A percentile compares a stretch with the other conserved stretches of the same genome.
These are phyloP conservation scores for Wickerhamomyces ciferrii DNA, from an alignment of 805 yeast species.

Conservation along the genomic window DNA sequence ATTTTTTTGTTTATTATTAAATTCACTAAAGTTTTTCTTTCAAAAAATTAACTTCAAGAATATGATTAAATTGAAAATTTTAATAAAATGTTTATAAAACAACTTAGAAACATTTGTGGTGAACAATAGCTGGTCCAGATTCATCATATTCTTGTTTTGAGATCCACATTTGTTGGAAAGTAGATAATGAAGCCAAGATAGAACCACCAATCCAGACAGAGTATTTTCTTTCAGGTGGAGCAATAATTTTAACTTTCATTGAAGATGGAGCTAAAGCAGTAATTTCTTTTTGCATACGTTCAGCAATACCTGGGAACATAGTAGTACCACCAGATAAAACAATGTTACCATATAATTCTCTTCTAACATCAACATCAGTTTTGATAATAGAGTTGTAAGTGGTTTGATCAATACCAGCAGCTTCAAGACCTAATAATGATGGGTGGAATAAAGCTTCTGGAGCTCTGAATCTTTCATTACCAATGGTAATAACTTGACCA, in stretches of 20 bases:
- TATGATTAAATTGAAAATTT: neutral
- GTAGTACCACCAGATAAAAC: slow-evolving; percentile 99
- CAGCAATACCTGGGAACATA: slow-evolving; percentile 99
- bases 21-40: neutral
- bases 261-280: slow-evolving; percentile 99
- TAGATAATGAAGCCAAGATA: slow-evolving; percentile 94
- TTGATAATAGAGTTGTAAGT: slow-evolving; percentile 71
- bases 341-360: slow-evolving; percentile 98
- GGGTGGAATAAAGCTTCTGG: slow-evolving; percentile 99
- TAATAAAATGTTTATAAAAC: neutral
- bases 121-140: slow-evolving; percentile 98
- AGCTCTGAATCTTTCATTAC: slow-evolving; percentile 99
- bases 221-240: slow-evolving; percentile 99
- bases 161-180: slow-evolving; percentile 99
- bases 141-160: slow-evolving; percentile 99
- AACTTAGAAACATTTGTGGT: slow-evolving; percentile 44
- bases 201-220: slow-evolving; percentile 99
- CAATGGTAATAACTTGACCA: slow-evolving; percentile 98
- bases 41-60: neutral
- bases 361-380: slow-evolving; percentile 99
- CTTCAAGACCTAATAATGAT: slow-evolving; percentile 82
- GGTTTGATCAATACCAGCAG: slow-evolving; percentile 99
- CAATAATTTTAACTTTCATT: slow-evolving; percentile 98
- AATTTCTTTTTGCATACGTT: slow-evolving; percentile 99
- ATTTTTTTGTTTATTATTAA: neutral